Evolutionary conservation across 2,329 filamentous ascomycete genomes (phyloP).

Genomic region (Lasiodiplodia sp.): DNA sequence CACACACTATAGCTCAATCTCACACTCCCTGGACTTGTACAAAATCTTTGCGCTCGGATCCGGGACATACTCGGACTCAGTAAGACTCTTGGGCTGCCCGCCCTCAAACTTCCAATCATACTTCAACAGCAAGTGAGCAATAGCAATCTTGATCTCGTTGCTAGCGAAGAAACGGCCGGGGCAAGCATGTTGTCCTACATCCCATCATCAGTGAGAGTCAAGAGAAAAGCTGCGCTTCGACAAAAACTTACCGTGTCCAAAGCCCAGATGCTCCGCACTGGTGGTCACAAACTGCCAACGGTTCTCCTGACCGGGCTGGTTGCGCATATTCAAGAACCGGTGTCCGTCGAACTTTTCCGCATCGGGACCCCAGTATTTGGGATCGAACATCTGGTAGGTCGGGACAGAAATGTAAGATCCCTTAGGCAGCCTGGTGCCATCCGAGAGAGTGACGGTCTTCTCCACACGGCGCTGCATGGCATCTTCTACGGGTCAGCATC

Average conservation of each 20-base stretch:
- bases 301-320: constrained; percentile 27
- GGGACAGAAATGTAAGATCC: constrained; percentile 29
- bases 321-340: constrained; percentile 32
- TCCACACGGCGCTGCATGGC: constrained; percentile 27
- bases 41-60: background rate
- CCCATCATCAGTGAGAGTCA: too few species aligned
- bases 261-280: constrained; percentile 33
- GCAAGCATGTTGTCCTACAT: constrained; percentile 11
- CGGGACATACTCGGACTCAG: constrained; percentile 5
- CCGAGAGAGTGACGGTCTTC: constrained; percentile 37
- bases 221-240: too few species aligned
- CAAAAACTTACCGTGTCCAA: constrained; percentile 31
- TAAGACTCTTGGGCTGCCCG: background rate
- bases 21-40: background rate
- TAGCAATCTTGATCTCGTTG: constrained; percentile 32
- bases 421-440: constrained; percentile 39
- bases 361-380: constrained; percentile 11
- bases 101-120: constrained; percentile 29
- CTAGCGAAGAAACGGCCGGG: constrained; percentile 32
- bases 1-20: background rate
- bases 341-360: constrained; percentile 32
- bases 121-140: constrained; percentile 31
- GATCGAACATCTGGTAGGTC: constrained; percentile 8
- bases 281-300: constrained; percentile 31
- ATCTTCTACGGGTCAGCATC: background rate